A percentile compares a stretch with the other conserved stretches of the same genome.
Conservation (phyloP, 179 eudicot genomes). For the Actinidia arguta region DNA sequence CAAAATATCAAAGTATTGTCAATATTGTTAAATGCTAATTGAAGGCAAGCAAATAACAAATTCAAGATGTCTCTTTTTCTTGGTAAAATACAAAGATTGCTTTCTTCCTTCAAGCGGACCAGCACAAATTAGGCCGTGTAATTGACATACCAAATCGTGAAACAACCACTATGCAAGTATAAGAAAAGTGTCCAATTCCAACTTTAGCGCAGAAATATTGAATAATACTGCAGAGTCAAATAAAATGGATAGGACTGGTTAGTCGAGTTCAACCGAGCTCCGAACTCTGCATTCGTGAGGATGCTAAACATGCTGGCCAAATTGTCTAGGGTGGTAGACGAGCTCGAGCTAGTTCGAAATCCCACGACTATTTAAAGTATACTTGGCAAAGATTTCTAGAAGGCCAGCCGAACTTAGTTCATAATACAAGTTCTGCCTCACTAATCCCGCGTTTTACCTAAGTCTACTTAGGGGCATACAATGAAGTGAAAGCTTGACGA, state of each 20-base stretch:
- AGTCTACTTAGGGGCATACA: no score
- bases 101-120: constrained; percentile 11
- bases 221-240: constrained; percentile 2
- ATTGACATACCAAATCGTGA: background rate
- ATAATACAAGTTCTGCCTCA: no score
- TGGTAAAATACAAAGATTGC: background rate
- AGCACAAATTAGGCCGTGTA: background rate
- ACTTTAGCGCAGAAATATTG: background rate
- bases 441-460: no score
- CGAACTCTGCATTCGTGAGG: no score
- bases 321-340: no score
- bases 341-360: no score
- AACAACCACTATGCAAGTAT: background rate
- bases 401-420: no score
- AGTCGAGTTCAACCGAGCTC: no score
- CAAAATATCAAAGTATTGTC: background rate
- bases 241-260: background rate
- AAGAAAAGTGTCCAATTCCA: background rate
- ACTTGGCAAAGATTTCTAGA: no score
- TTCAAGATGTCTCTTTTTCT: background rate
- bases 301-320: no score
- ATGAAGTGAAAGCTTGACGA: no score
- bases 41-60: background rate
- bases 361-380: no score
- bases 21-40: background rate